Evolutionary conservation across 345 rosid species (phyloP).

Genomic region (Eucalyptus tenuipes): DNA sequence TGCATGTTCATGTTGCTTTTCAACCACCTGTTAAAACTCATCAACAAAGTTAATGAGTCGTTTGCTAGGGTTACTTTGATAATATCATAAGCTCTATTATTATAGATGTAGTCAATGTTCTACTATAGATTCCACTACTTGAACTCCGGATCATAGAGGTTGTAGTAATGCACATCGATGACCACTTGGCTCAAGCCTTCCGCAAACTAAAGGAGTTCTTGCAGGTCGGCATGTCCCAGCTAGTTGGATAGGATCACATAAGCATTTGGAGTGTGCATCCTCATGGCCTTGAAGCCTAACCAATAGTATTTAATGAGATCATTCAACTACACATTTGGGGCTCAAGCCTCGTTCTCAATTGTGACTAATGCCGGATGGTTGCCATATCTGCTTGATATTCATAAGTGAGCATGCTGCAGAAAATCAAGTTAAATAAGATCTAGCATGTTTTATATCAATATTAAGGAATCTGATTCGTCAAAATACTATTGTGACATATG

Average conservation of each 20-base stretch:
- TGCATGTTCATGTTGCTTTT: not conserved
- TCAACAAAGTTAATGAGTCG: not conserved
- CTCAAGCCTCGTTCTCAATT: conserved; percentile 21
- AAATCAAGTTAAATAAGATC: not conserved
- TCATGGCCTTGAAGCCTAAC: conserved; percentile 17
- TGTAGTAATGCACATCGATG: not conserved
- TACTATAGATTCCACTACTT: not conserved
- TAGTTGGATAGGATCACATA: conserved; percentile 19
- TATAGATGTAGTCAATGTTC: not conserved
- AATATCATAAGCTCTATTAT: not conserved
- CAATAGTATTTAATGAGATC: conserved; percentile 9
- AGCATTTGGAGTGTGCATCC: conserved; percentile 10
- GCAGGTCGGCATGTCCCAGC: not conserved
- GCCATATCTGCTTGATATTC: not conserved
- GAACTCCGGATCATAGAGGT: not conserved
- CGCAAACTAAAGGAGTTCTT: not conserved
- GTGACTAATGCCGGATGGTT: not conserved
- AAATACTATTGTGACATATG: not conserved
- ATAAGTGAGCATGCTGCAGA: not conserved
- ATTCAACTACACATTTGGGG: not conserved
- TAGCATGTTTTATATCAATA: not conserved
- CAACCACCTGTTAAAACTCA: not conserved
- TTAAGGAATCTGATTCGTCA: not conserved
- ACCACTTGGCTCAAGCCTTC: not conserved
- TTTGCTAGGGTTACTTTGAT: not conserved